phyloP scores from a whole-genome alignment of 208 protist species.

The Acanthamoeba royreba region DNA sequence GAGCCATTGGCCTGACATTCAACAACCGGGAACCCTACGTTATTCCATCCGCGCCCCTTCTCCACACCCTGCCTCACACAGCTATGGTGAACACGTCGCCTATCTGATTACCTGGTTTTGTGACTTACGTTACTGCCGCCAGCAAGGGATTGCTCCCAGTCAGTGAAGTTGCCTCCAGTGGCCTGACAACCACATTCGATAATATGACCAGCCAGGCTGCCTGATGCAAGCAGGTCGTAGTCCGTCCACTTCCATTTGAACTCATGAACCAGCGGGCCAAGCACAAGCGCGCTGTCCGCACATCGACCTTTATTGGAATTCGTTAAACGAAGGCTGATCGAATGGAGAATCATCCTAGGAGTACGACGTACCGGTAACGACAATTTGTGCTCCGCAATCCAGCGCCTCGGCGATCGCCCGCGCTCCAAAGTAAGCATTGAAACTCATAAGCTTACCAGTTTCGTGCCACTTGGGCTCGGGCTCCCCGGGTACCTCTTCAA shows the following conservation, averaged over 20 bases:
- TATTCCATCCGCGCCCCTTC: neutral
- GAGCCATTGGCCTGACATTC: slow-evolving; percentile 43
- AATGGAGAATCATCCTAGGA: neutral
- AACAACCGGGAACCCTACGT: slow-evolving; percentile 68
- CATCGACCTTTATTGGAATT: slow-evolving; percentile 35
- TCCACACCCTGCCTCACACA: neutral
- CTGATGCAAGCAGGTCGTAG: slow-evolving; percentile 55
- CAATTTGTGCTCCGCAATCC: slow-evolving; percentile 44
- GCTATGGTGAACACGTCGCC: neutral
- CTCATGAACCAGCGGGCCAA: slow-evolving; percentile 65
- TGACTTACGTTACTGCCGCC: neutral
- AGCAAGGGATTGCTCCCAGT: slow-evolving; percentile 43
- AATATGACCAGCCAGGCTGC: slow-evolving; percentile 66
- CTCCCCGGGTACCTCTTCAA: neutral
- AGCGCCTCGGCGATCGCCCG: slow-evolving; percentile 55
- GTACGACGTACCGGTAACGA: slow-evolving; percentile 48
- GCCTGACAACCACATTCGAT: slow-evolving; percentile 65
- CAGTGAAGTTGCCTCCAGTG: slow-evolving; percentile 60
- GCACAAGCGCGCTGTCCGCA: slow-evolving; percentile 57
- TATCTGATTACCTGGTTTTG: neutral
- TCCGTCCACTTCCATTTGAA: slow-evolving; percentile 55
- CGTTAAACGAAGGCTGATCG: neutral
- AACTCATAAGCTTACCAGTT: slow-evolving; percentile 24
- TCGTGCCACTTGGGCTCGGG: slow-evolving; percentile 43
- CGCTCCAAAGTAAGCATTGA: slow-evolving; percentile 67